Conservation (phyloP, 2,329 filamentous ascomycete genomes). For the Fusarium annulatum region DNA sequence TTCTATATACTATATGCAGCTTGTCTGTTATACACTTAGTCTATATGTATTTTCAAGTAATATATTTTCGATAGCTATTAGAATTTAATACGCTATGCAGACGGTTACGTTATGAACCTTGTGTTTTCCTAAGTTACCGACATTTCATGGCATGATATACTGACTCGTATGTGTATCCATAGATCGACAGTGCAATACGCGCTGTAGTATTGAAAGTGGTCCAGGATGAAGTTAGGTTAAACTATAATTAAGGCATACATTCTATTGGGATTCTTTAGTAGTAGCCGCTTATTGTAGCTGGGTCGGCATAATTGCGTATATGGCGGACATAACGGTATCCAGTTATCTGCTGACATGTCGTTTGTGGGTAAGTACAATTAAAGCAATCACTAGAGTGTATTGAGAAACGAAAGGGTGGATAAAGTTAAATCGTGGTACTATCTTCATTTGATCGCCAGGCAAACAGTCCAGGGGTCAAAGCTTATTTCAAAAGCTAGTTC, state of each 20-base stretch:
- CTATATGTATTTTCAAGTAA: no score
- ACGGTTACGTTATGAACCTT: no score
- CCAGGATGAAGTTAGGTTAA: not conserved
- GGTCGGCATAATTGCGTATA: fast-evolving
- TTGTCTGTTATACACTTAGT: no score
- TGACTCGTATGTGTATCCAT: not conserved
- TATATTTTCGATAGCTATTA: no score
- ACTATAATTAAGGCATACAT: not conserved
- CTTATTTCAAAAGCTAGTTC: not conserved
- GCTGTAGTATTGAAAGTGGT: not conserved
- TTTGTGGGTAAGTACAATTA: fast-evolving
- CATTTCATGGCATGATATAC: not conserved
- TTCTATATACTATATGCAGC: no score
- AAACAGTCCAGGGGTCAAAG: not conserved
- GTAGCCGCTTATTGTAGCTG: not conserved
- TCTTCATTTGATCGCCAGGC: not conserved
- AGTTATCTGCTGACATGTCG: not conserved
- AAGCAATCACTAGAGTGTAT: fast-evolving
- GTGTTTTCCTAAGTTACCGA: not conserved
- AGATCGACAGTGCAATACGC: not conserved
- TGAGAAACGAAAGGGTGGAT: no score
- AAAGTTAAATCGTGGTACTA: not conserved
- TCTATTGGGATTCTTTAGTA: fast-evolving
- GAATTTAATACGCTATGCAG: no score
- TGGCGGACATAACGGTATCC: not conserved